A percentile compares a stretch with the other conserved stretches of the same genome.
Conservation (phyloP, 768 basidiomycete genomes). For the Coprinopsis cinerea region DNA sequence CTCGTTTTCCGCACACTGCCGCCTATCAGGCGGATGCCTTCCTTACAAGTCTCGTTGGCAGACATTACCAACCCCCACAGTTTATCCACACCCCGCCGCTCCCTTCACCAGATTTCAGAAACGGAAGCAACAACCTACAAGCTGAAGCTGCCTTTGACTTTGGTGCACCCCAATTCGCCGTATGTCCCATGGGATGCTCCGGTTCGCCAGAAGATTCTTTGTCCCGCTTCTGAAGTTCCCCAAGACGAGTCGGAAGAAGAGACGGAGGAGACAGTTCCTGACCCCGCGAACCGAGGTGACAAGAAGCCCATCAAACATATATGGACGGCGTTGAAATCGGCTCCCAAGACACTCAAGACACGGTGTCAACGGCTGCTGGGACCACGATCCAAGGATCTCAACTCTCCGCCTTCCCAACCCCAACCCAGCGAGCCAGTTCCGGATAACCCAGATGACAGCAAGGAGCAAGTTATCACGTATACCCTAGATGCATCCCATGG, state of each 20-base stretch:
- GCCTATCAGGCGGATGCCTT: conserved; percentile 10
- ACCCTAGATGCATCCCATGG: conserved; percentile 11
- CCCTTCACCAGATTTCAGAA: conserved; percentile 11
- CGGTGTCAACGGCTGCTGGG: conserved; percentile 10
- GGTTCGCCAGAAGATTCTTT: conserved; percentile 37
- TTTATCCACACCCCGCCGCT: conserved; percentile 6
- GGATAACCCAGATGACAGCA: neutral
- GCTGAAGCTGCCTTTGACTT: conserved; percentile 10
- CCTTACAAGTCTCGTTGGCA: conserved; percentile 10
- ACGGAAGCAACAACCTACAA: conserved; percentile 26
- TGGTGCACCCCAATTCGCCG: conserved; percentile 47
- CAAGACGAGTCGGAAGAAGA: neutral
- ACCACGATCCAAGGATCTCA: neutral
- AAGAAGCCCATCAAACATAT: conserved; percentile 8
- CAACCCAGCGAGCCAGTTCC: neutral
- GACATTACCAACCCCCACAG: conserved; percentile 9
- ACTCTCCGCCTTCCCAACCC: neutral
- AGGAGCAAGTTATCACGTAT: conserved; percentile 9
- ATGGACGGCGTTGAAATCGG: conserved; percentile 9
- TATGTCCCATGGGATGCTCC: conserved; percentile 45
- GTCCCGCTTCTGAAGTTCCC: conserved; percentile 18
- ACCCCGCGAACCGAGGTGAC: neutral
- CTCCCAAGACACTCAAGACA: conserved; percentile 8
- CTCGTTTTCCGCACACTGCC: conserved; percentile 10
- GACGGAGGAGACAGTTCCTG: neutral